Conservation (phyloP, 441 rosid genomes). For the Corymbia citriodora region DNA sequence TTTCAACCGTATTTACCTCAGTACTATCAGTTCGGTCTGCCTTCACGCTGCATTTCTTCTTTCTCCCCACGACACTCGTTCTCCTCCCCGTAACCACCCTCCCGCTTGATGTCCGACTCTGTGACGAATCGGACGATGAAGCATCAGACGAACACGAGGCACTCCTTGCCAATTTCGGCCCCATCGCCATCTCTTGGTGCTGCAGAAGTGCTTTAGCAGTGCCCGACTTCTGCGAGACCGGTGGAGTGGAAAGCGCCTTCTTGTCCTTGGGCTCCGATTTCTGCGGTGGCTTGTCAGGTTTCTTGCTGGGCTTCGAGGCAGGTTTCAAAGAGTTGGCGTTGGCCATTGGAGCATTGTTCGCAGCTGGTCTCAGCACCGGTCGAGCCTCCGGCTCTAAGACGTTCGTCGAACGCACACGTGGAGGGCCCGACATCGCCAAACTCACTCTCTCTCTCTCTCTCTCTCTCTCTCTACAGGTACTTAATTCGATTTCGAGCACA, state of each 20-base stretch:
- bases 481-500: not conserved
- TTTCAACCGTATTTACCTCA: slow-evolving; percentile 17
- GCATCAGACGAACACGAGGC: slow-evolving; percentile 51
- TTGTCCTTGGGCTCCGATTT: slow-evolving; percentile 7
- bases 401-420: slow-evolving; percentile 36
- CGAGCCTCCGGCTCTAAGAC: slow-evolving; percentile 38
- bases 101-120: slow-evolving; percentile 33
- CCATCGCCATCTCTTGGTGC: slow-evolving; percentile 20
- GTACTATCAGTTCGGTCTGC: not conserved
- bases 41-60: slow-evolving; percentile 18
- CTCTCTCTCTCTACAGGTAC: not conserved
- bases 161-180: slow-evolving; percentile 26
- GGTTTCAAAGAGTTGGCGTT: slow-evolving; percentile 11
- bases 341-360: slow-evolving; percentile 34
- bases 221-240: slow-evolving; percentile 10
- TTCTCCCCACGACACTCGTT: slow-evolving; percentile 18
- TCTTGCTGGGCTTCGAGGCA: slow-evolving; percentile 14
- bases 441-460: not conserved
- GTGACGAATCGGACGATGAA: slow-evolving; percentile 45
- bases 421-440: slow-evolving; percentile 46
- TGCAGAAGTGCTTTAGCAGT: slow-evolving; percentile 29
- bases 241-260: slow-evolving; percentile 12
- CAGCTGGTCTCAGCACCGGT: slow-evolving; percentile 37
- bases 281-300: slow-evolving; percentile 25
- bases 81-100: slow-evolving; percentile 14